These are phyloP conservation scores for Urochloa ruziziensis DNA, from an alignment of 176 grass and related monocot species.

Conservation along the genomic window DNA sequence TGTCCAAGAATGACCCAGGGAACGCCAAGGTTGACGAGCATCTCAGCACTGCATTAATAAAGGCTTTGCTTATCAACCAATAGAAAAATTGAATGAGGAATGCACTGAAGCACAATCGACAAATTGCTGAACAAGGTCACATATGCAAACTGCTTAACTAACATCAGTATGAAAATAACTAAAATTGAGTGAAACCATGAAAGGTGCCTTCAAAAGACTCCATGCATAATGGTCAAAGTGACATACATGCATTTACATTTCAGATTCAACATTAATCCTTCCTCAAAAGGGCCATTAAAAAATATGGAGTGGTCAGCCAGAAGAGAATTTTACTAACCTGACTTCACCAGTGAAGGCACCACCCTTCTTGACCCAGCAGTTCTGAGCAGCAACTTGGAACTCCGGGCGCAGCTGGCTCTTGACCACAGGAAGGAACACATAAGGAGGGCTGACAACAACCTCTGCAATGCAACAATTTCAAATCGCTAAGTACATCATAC, in stretches of 20 bases:
- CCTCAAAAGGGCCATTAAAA: neutral
- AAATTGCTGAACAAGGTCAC: neutral
- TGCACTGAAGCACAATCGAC: neutral
- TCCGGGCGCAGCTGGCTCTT: constrained; percentile 68
- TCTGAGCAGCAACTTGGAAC: constrained; percentile 89
- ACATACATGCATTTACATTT: neutral
- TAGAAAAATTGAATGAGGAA: neutral
- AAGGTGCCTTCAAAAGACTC: neutral
- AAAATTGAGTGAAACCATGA: neutral
- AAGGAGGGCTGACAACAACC: constrained; percentile 88
- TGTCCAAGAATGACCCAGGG: constrained; percentile 97
- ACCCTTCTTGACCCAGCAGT: constrained; percentile 99
- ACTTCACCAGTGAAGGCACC: constrained; percentile 95
- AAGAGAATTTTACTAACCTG: constrained; percentile 45
- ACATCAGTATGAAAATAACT: neutral
- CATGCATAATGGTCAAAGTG: neutral
- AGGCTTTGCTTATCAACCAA: neutral
- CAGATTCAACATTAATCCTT: constrained; percentile 5
- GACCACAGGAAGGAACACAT: constrained; percentile 72
- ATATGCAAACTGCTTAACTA: neutral
- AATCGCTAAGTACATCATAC: neutral
- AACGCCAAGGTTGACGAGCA: constrained; percentile 84
- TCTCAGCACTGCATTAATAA: constrained; percentile 74
- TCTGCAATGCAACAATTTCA: constrained; percentile 44
- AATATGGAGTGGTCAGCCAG: too few relatives aligned